Percentiles rank a stretch among this genome's conserved stretches.
These are phyloP conservation scores for Chalciporus sphaerocephalus DNA, from an alignment of 768 basidiomycete genomes.

Conservation along the genomic window DNA sequence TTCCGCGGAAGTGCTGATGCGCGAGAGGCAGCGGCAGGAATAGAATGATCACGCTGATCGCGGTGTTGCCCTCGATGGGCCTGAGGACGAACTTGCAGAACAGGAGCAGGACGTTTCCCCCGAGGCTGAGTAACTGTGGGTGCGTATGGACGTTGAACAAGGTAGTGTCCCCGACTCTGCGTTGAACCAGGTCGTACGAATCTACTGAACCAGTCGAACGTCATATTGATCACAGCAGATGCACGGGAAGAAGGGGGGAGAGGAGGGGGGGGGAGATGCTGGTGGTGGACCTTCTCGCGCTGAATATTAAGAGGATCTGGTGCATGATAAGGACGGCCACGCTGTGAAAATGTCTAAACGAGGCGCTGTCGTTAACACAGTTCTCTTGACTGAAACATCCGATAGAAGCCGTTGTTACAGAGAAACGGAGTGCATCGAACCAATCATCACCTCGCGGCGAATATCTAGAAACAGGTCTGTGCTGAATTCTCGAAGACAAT, in stretches of 20 bases:
- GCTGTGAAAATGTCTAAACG: slow-evolving; percentile 23
- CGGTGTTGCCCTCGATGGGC: slow-evolving; percentile 19
- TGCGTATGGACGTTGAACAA: slow-evolving; percentile 12
- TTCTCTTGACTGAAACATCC: slow-evolving; percentile 27
- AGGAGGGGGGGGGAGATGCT: slow-evolving; percentile 13
- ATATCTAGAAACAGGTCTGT: slow-evolving; percentile 17
- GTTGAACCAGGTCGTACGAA: slow-evolving; percentile 16
- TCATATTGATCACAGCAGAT: slow-evolving; percentile 14
- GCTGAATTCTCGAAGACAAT: slow-evolving; percentile 26
- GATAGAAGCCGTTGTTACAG: slow-evolving; percentile 21
- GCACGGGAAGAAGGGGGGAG: too few species aligned
- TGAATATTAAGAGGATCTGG: slow-evolving; percentile 28
- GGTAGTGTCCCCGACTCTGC: slow-evolving; percentile 14
- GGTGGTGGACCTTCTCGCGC: slow-evolving; percentile 9
- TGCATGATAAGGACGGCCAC: slow-evolving; percentile 26
- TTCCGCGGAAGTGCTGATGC: slow-evolving; percentile 12
- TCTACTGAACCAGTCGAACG: slow-evolving; percentile 27
- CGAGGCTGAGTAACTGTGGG: slow-evolving; percentile 15
- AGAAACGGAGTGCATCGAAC: slow-evolving; percentile 9
- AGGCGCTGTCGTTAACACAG: slow-evolving; percentile 22
- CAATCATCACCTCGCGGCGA: slow-evolving; percentile 26
- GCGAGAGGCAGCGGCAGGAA: slow-evolving; percentile 11
- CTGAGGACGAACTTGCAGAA: slow-evolving; percentile 16
- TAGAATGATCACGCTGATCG: slow-evolving; percentile 6
- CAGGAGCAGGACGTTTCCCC: slow-evolving; percentile 16